A percentile compares a stretch with the other conserved stretches of the same genome.
These are phyloP conservation scores for Dichotomopilus funicola DNA, from an alignment of 2,329 filamentous ascomycete genomes.

Conservation along the genomic window DNA sequence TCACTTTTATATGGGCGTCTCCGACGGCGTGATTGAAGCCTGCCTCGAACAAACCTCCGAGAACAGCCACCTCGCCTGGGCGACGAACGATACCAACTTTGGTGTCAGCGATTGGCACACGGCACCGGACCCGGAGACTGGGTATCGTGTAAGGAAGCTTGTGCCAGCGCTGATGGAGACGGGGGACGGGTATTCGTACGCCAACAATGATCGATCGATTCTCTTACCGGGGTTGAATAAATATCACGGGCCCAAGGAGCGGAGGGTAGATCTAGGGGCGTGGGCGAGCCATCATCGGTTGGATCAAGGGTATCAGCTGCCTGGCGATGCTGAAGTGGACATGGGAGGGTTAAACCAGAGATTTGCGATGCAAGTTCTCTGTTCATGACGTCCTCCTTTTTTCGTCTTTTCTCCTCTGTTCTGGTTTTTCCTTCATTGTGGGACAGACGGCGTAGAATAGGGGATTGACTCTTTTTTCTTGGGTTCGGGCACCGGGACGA, in stretches of 20 bases:
- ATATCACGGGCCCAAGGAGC: conserved; percentile 11
- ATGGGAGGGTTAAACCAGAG: background rate
- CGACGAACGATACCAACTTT: conserved; percentile 19
- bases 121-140: background rate
- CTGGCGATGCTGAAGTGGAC: conserved; percentile 14
- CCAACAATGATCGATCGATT: conserved; percentile 19
- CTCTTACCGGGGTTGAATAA: conserved; percentile 19
- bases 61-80: background rate
- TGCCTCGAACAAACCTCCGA: conserved; percentile 24
- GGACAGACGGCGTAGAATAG: no score
- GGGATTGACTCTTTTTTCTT: no score
- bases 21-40: conserved; percentile 42
- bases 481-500: no score
- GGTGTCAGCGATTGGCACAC: conserved; percentile 17
- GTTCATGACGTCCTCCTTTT: no score
- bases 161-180: conserved; percentile 21
- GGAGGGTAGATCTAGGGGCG: background rate
- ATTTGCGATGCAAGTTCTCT: background rate
- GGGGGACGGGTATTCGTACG: conserved; percentile 18
- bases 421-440: no score
- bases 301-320: conserved; percentile 21
- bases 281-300: conserved; percentile 22
- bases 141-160: conserved; percentile 11
- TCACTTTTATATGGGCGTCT: conserved; percentile 45
- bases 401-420: no score